Conservation (phyloP, 495 filamentous ascomycete species). For the Aspergillus saccharolyticus region DNA sequence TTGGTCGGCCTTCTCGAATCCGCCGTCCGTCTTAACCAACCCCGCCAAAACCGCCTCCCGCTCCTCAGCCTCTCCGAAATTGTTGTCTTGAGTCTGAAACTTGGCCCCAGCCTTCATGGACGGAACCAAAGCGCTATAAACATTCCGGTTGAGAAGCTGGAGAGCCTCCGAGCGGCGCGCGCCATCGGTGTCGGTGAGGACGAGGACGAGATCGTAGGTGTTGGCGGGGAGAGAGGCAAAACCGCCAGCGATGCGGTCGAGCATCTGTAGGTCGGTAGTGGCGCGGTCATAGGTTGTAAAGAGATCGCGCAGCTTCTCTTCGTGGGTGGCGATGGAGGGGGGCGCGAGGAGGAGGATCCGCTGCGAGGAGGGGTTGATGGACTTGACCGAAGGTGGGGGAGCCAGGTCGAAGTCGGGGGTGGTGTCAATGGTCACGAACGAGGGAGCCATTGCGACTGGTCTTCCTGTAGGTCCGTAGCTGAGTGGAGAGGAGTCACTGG, state of each 20-base stretch:
- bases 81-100: conserved; percentile 64
- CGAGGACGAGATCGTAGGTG: conserved; percentile 78
- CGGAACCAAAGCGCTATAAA: conserved; percentile 62
- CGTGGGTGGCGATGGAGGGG: conserved; percentile 67
- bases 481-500: too few species aligned
- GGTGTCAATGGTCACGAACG: conserved; percentile 40
- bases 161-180: conserved; percentile 53
- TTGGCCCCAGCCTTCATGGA: conserved; percentile 68
- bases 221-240: conserved; percentile 69
- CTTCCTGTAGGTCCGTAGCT: background rate
- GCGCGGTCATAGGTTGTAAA: conserved; percentile 62
- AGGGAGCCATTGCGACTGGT: conserved; percentile 25
- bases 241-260: conserved; percentile 84
- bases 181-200: conserved; percentile 73
- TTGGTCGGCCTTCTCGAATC: conserved; percentile 70
- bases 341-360: conserved; percentile 67
- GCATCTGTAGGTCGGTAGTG: conserved; percentile 91
- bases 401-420: conserved; percentile 36
- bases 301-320: conserved; percentile 52
- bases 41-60: conserved; percentile 79
- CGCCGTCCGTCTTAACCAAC: conserved; percentile 55
- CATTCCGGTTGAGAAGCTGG: conserved; percentile 57
- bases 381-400: conserved; percentile 15
- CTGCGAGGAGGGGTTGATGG: conserved; percentile 18
- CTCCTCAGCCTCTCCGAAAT: conserved; percentile 41